Conservation (phyloP, 2,329 filamentous ascomycete genomes). For the Cladorrhinum sp. region DNA sequence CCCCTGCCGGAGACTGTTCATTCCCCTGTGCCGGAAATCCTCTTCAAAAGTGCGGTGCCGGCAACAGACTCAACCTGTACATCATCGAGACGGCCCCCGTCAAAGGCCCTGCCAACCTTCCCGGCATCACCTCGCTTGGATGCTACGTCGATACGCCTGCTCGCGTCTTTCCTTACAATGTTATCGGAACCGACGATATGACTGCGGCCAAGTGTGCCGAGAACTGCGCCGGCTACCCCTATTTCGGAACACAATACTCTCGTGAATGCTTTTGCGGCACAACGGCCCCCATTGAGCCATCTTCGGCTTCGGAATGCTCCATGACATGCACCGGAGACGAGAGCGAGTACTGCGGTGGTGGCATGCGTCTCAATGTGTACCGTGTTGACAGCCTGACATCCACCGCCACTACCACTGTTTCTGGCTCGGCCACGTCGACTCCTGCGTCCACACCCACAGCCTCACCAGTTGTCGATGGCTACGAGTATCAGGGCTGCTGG, state of each 20-base stretch:
- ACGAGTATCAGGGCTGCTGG: slow-evolving; percentile 4
- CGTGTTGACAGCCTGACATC: slow-evolving; percentile 14
- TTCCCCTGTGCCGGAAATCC: slow-evolving; percentile 25
- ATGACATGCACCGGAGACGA: slow-evolving; percentile 34
- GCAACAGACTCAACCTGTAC: slow-evolving; percentile 26
- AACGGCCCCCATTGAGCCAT: slow-evolving; percentile 30
- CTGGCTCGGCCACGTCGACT: background rate
- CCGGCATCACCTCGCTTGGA: slow-evolving; percentile 9
- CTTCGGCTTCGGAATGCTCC: slow-evolving; percentile 32
- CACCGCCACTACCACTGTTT: background rate
- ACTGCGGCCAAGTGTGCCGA: slow-evolving; percentile 16
- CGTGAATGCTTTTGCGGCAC: slow-evolving; percentile 30
- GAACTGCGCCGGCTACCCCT: slow-evolving; percentile 16
- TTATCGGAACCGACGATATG: slow-evolving; percentile 38
- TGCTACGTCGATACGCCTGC: slow-evolving; percentile 17
- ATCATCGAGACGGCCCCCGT: slow-evolving; percentile 18
- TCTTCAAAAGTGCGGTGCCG: slow-evolving; percentile 26
- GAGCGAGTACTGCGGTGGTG: slow-evolving; percentile 35
- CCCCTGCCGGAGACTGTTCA: slow-evolving; percentile 20
- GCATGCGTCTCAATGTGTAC: slow-evolving; percentile 28
- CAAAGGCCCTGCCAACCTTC: slow-evolving; percentile 12
- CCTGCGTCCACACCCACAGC: background rate
- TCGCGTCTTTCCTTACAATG: slow-evolving; percentile 13
- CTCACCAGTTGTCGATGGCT: background rate
- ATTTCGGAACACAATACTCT: slow-evolving; percentile 18